Percentiles rank a stretch among this genome's conserved stretches.
phyloP scores from a whole-genome alignment of 83 land plant genomes.

The Larix sibirica region DNA sequence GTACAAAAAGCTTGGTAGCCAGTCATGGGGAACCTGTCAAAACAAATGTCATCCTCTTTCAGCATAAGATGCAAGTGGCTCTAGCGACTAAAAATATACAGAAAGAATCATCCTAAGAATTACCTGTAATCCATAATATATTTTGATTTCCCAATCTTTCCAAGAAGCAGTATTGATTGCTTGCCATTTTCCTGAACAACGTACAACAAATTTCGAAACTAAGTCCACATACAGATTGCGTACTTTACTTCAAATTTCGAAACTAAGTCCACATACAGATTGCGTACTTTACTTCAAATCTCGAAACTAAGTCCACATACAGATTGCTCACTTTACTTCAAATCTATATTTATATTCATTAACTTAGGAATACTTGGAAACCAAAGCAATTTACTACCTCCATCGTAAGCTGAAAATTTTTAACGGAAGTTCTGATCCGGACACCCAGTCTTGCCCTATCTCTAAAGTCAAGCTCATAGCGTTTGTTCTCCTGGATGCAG shows the following conservation, averaged over 20 bases:
- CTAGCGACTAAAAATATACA: no score
- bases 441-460: constrained; percentile 57
- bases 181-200: constrained; percentile 62
- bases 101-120: background rate
- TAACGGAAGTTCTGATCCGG: constrained; percentile 67
- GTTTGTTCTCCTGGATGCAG: constrained; percentile 37
- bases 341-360: background rate
- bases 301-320: background rate
- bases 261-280: background rate
- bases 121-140: constrained; percentile 87
- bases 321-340: background rate
- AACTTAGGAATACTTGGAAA: constrained; percentile 1
- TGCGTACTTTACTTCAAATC: background rate
- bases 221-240: background rate
- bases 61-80: background rate
- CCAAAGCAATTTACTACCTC: constrained; percentile 47
- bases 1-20: constrained; percentile 87
- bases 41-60: background rate
- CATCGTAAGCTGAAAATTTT: constrained; percentile 80
- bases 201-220: background rate
- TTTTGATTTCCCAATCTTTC: constrained; percentile 67
- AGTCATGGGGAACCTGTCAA: constrained; percentile 72
- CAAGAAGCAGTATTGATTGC: constrained; percentile 73
- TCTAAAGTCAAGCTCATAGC: constrained; percentile 80
- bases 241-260: background rate